These are phyloP conservation scores for Lotmaria passim DNA, from an alignment of 208 protist species.

Conservation along the genomic window DNA sequence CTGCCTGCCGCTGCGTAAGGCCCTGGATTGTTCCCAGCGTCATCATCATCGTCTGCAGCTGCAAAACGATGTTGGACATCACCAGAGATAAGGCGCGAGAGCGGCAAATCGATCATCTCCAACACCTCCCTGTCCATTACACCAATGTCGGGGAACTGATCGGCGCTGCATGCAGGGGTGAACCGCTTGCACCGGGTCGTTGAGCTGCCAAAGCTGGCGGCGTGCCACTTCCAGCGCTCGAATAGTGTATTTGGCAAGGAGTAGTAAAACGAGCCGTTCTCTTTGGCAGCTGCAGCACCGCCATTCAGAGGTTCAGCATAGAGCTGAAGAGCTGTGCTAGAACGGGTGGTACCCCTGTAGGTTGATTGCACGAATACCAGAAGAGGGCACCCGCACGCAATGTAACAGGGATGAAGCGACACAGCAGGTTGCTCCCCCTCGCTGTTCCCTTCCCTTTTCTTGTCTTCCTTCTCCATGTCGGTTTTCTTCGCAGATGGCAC, in stretches of 20 bases:
- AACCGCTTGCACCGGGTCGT: background rate
- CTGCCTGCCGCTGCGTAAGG: background rate
- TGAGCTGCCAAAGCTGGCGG: background rate
- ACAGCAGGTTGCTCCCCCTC: background rate
- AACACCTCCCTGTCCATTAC: slow-evolving; percentile 19
- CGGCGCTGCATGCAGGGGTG: background rate
- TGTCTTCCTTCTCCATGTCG: too few relatives aligned
- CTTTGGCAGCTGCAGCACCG: background rate
- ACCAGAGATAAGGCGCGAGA: background rate
- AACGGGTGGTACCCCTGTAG: background rate
- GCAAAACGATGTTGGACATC: too few relatives aligned
- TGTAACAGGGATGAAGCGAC: slow-evolving; percentile 28
- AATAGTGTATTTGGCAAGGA: background rate
- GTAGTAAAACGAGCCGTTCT: background rate
- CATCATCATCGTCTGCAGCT: background rate
- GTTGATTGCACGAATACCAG: background rate
- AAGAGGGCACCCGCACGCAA: slow-evolving; percentile 22
- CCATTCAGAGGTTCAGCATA: background rate
- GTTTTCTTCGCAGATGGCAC: too few relatives aligned
- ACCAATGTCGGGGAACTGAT: slow-evolving; percentile 4
- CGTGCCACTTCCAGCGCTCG: slow-evolving; percentile 14
- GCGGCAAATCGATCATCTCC: slow-evolving; percentile 16
- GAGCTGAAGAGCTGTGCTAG: background rate
- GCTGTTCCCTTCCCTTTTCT: background rate
- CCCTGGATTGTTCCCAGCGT: too few relatives aligned